phyloP scores from a whole-genome alignment of 1,139 yeast genomes.

The Nakaseomyces kungkrabaensis region DNA sequence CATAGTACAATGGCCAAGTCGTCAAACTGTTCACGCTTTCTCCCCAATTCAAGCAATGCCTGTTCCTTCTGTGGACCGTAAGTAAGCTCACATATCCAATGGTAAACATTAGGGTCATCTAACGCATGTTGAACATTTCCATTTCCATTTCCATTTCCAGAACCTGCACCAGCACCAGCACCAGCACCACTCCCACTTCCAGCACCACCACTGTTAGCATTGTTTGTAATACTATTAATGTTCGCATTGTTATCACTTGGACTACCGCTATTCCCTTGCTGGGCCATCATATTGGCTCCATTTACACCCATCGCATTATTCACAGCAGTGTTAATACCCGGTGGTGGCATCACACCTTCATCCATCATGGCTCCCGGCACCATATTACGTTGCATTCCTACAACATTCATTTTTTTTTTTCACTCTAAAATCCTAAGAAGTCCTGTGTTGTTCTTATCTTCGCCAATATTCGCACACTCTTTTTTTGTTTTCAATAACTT shows the following conservation, averaged over 20 bases:
- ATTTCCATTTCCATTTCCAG: slow-evolving; percentile 5
- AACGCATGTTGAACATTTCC: slow-evolving; percentile 41
- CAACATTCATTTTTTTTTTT: not conserved
- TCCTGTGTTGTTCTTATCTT: not conserved
- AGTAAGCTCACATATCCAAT: slow-evolving; percentile 83
- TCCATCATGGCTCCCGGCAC: slow-evolving; percentile 2
- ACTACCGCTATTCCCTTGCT: too few relatives aligned
- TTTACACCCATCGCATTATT: not conserved
- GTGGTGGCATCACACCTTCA: slow-evolving; percentile 1
- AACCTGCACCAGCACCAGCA: slow-evolving; percentile 8
- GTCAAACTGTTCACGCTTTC: slow-evolving; percentile 88
- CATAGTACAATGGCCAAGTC: slow-evolving; percentile 88
- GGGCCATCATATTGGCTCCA: not conserved
- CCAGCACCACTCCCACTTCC: slow-evolving; percentile 30
- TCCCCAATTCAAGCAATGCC: slow-evolving; percentile 83
- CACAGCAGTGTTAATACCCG: slow-evolving; percentile 1
- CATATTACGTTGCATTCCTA: slow-evolving; percentile 1
- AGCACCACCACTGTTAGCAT: slow-evolving; percentile 17
- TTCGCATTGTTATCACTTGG: slow-evolving; percentile 8
- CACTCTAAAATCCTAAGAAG: not conserved
- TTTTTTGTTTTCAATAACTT: not conserved
- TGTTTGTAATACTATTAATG: slow-evolving; percentile 12
- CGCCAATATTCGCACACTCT: not conserved
- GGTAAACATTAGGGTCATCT: slow-evolving; percentile 78
- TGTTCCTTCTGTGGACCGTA: slow-evolving; percentile 88